A percentile compares a stretch with the other conserved stretches of the same genome.
These are phyloP conservation scores for Tubosaeta brunneosetosa DNA, from an alignment of 768 basidiomycete species.

Conservation along the genomic window DNA sequence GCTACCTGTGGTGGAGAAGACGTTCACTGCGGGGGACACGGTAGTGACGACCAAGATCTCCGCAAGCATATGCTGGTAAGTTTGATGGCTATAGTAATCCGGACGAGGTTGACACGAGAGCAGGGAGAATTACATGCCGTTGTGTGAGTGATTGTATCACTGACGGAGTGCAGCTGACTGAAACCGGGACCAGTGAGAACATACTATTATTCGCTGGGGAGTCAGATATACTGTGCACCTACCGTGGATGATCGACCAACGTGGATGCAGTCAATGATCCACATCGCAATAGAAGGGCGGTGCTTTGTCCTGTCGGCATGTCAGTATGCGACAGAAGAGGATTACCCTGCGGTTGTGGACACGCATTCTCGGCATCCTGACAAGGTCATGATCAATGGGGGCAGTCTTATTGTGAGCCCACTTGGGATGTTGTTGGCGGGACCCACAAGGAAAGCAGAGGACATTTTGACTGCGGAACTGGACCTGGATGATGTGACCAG, in stretches of 20 bases:
- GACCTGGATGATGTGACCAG: conserved; percentile 54
- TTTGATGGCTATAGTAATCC: neutral
- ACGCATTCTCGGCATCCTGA: conserved; percentile 35
- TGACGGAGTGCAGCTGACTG: neutral
- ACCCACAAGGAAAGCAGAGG: conserved; percentile 49
- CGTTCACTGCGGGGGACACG: conserved; percentile 30
- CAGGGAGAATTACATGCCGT: conserved; percentile 71
- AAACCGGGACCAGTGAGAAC: conserved; percentile 42
- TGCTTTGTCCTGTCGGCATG: conserved; percentile 66
- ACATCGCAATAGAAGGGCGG: conserved; percentile 64
- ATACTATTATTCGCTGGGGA: conserved; percentile 55
- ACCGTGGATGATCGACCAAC: conserved; percentile 56
- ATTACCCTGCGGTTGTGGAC: conserved; percentile 40
- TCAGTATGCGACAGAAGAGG: conserved; percentile 51
- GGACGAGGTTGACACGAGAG: neutral
- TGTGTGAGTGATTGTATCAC: conserved; percentile 36
- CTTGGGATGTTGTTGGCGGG: conserved; percentile 56
- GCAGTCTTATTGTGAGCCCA: conserved; percentile 56
- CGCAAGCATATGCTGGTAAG: conserved; percentile 57
- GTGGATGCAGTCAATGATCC: conserved; percentile 57
- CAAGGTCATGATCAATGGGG: conserved; percentile 57
- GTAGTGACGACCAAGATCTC: conserved; percentile 43
- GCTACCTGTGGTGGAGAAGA: conserved; percentile 43
- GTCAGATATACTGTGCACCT: conserved; percentile 60
- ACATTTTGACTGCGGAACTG: conserved; percentile 51